Evolutionary conservation across 2,329 filamentous ascomycete genomes (phyloP).

Genomic region (Ceratocystis eucalypticola): DNA sequence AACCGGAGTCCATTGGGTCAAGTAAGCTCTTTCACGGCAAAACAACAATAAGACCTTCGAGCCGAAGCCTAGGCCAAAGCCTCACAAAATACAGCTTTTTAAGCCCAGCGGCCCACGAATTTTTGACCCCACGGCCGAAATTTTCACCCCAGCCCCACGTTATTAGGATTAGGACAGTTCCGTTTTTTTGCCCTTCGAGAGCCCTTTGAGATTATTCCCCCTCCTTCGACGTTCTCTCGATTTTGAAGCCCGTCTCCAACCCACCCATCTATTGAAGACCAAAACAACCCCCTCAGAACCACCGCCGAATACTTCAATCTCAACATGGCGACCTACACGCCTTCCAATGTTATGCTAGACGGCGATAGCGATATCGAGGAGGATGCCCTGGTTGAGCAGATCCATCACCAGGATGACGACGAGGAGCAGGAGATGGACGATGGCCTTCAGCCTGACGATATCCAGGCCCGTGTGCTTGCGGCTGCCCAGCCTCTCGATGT

Average conservation of each 20-base stretch:
- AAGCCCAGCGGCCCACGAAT: constrained; percentile 14
- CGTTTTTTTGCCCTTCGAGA: constrained; percentile 7
- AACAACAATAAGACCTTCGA: background rate
- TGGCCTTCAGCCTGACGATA: constrained; percentile 70
- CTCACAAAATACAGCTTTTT: background rate
- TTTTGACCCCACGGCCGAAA: constrained; percentile 19
- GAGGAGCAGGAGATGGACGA: constrained; percentile 40
- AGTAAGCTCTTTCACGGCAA: no score
- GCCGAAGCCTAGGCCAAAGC: constrained; percentile 1
- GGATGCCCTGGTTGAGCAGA: constrained; percentile 89
- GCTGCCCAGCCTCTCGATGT: constrained; percentile 94
- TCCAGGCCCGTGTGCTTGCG: constrained; percentile 80
- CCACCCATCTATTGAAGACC: constrained; percentile 5
- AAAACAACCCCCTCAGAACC: constrained; percentile 2
- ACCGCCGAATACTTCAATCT: constrained; percentile 5
- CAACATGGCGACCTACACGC: constrained; percentile 18
- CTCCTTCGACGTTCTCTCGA: constrained; percentile 6
- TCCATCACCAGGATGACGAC: constrained; percentile 82
- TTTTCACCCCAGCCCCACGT: constrained; percentile 19
- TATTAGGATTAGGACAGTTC: constrained; percentile 19
- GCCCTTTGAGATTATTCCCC: constrained; percentile 10
- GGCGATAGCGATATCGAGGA: constrained; percentile 93
- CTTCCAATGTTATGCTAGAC: constrained; percentile 19
- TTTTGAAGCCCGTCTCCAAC: background rate
- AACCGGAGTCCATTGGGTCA: no score